Conservation (phyloP, 768 basidiomycete genomes). For the Kwoniella sp. region DNA sequence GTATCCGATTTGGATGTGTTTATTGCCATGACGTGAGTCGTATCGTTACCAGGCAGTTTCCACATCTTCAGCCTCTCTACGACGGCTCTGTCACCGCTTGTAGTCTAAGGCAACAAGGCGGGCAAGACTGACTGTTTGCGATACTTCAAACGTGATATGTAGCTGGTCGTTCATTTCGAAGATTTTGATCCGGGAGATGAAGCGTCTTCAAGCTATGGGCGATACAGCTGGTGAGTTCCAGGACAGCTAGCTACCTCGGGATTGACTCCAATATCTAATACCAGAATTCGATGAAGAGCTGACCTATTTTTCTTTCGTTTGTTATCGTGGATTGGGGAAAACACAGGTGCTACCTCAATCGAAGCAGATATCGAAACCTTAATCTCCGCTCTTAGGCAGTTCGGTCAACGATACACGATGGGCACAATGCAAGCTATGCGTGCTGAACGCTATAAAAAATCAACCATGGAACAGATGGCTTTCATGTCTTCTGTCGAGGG, state of each 20-base stretch:
- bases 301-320: too few relatives aligned
- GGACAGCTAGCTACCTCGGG: too few relatives aligned
- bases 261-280: too few relatives aligned
- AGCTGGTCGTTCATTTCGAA: conserved; percentile 47
- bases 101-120: too few relatives aligned
- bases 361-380: conserved; percentile 39
- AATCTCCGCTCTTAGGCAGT: conserved; percentile 27
- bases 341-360: conserved; percentile 29
- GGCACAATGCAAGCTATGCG: conserved; percentile 37
- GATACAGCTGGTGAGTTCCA: conserved; percentile 29
- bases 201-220: conserved; percentile 37
- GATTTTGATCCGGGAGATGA: conserved; percentile 47
- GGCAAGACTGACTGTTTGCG: too few relatives aligned
- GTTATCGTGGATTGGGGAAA: too few relatives aligned
- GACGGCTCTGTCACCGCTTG: too few relatives aligned
- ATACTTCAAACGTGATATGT: too few relatives aligned
- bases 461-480: conserved; percentile 26
- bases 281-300: too few relatives aligned
- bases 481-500: conserved; percentile 23
- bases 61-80: too few relatives aligned
- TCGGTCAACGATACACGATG: conserved; percentile 36
- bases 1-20: conserved; percentile 43
- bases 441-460: conserved; percentile 30
- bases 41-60: neutral
- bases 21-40: conserved; percentile 46